Evolutionary conservation across 495 filamentous ascomycete species (phyloP), one percentile per base, ranked within the genome.

Genomic region (Aspergillus wentii): DNA sequence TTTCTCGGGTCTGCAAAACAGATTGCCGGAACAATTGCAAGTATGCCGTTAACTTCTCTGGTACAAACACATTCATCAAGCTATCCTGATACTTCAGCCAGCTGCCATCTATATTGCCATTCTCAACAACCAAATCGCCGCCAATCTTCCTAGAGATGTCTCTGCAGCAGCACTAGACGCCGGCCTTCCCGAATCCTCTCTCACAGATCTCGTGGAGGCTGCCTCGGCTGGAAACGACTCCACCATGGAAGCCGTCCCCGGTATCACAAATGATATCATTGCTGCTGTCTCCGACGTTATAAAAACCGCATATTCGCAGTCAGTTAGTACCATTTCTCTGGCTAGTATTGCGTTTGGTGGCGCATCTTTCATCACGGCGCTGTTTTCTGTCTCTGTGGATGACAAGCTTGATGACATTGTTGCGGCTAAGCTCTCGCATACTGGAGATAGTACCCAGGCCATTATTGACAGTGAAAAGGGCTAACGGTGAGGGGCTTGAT

Each of bases 101-200:
- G 50, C 54, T 22, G 49, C 68, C 9, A 64, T 78, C 42, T 75
- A 74, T 48, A 61, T 64, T 44, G 61, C 61, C 17, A 68, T 75
- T 32, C 57, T 72, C 8, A 50, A 46, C 9, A 72, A 67, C 51
- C 62, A 64, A 18, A 44, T 71, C 11, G 45, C 54, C 23, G 33
- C 33, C 5, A 61, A 59, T 31, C 40, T 71, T 1, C 66, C 68
- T n/a, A 29, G 46, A 3, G 61, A 62, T 36, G 57, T 73, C 17
- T 45, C 57, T 3, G 52, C 58, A 5, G 71, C 63, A 9, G 69
- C 62, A 0, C 25, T 64, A 0, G 43, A 48, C 8, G 66, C 69
- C 13, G 72, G 74, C 8, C 57, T 76, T 1, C 64, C 72, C 2
- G 38, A 46, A 11, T 55, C 59, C 11, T 56, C 62, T 8, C 41